These are phyloP conservation scores for Pyricularia grisea DNA, from an alignment of 2,329 filamentous ascomycete genomes.

Conservation along the genomic window DNA sequence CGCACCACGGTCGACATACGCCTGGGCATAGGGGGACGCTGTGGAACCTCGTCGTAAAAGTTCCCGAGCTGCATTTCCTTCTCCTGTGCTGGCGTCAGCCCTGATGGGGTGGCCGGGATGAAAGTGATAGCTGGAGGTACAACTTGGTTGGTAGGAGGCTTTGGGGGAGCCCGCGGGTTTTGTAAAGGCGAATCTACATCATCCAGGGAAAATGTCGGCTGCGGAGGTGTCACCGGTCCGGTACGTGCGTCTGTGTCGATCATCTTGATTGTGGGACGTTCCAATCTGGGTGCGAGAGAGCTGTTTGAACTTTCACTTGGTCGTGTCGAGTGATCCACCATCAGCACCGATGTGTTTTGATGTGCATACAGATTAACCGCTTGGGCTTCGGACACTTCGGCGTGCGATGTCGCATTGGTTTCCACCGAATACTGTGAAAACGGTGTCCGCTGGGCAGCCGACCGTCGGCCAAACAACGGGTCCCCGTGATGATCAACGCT, in stretches of 20 bases:
- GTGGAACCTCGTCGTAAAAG: conserved; percentile 37
- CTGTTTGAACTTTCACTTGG: conserved; percentile 33
- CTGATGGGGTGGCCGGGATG: conserved; percentile 54
- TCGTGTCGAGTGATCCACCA: conserved; percentile 47
- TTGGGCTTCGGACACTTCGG: conserved; percentile 53
- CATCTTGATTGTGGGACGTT: conserved; percentile 19
- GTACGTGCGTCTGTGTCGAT: conserved; percentile 25
- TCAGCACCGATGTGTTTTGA: conserved; percentile 53
- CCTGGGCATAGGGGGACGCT: conserved; percentile 25
- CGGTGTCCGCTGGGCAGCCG: conserved; percentile 49
- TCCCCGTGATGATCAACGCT: conserved; percentile 44
- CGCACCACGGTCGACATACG: conserved; percentile 42
- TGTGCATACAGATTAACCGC: conserved; percentile 54
- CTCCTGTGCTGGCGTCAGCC: conserved; percentile 44
- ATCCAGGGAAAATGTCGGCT: conserved; percentile 36
- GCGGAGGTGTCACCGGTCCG: conserved; percentile 41
- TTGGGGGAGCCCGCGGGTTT: conserved; percentile 51
- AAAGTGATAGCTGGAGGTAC: conserved; percentile 39
- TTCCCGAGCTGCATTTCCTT: conserved; percentile 43
- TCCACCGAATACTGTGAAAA: conserved; percentile 54
- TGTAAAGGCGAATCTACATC: conserved; percentile 52
- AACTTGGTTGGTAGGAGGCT: conserved; percentile 27
- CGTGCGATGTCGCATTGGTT: conserved; percentile 41
- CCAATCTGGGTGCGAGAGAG: conserved; percentile 6
- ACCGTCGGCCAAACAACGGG: conserved; percentile 39